Evolutionary conservation across 768 basidiomycete genomes (phyloP).

Genomic region (Rhodocollybia butyracea): DNA sequence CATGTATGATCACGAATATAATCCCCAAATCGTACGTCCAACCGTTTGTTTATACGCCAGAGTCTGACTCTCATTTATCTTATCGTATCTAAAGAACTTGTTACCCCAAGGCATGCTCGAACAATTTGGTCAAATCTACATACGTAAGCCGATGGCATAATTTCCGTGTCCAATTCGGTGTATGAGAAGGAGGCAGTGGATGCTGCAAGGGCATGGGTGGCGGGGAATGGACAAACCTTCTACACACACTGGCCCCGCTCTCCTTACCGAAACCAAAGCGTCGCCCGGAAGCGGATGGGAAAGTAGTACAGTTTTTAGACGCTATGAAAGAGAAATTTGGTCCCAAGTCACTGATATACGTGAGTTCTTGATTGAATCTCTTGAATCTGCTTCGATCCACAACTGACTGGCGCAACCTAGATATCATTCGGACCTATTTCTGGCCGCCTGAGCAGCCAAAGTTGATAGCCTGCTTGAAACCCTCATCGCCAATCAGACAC

Average conservation of each 20-base stretch:
- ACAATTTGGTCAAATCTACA: not conserved
- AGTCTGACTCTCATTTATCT: not conserved
- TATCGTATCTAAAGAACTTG: not conserved
- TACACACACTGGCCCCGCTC: conserved; percentile 2
- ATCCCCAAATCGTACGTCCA: conserved; percentile 1
- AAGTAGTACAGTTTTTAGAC: not conserved
- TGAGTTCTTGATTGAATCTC: too few species aligned
- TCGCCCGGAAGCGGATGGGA: not conserved
- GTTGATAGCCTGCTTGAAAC: too few species aligned
- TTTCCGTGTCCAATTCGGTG: conserved; percentile 2
- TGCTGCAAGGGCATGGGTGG: not conserved
- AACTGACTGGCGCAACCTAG: too few species aligned
- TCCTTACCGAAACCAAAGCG: not conserved
- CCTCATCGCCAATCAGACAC: too few species aligned
- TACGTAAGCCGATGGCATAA: not conserved
- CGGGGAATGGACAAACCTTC: not conserved
- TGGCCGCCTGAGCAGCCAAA: too few species aligned
- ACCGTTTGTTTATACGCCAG: not conserved
- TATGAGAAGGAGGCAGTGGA: conserved; percentile 5
- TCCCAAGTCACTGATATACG: too few species aligned
- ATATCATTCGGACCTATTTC: too few species aligned
- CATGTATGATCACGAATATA: conserved; percentile 8
- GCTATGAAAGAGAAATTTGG: conserved; percentile 1
- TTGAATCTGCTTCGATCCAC: too few species aligned
- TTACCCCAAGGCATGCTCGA: not conserved